phyloP scores from a whole-genome alignment of 768 basidiomycete genomes.

The Boletus rex-veris region DNA sequence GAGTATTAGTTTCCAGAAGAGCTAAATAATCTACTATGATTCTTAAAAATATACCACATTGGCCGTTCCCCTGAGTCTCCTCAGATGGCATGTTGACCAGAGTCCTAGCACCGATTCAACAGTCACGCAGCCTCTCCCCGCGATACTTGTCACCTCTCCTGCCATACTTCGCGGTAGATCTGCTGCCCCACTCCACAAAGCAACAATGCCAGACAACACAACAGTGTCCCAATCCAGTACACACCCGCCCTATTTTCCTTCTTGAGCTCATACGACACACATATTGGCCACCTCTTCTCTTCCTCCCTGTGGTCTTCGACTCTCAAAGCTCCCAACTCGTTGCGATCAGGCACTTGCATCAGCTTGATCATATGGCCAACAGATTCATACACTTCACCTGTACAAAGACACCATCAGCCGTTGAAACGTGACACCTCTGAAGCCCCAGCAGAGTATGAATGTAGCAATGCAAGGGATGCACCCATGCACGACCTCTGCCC shows the following conservation, averaged over 20 bases:
- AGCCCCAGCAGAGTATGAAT: neutral
- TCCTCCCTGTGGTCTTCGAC: neutral
- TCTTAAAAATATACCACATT: too few relatives aligned
- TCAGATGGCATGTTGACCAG: too few relatives aligned
- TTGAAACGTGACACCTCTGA: neutral
- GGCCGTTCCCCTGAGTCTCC: too few relatives aligned
- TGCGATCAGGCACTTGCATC: conserved; percentile 12
- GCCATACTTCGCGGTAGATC: conserved; percentile 11
- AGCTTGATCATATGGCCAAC: conserved; percentile 21
- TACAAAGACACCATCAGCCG: neutral
- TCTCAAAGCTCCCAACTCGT: neutral
- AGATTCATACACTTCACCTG: conserved; percentile 24
- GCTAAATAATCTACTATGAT: too few relatives aligned
- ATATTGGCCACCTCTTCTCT: conserved; percentile 8
- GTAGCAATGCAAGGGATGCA: conserved; percentile 1
- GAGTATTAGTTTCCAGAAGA: too few relatives aligned
- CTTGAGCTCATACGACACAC: conserved; percentile 14
- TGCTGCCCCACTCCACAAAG: conserved; percentile 10
- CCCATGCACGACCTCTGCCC: conserved; percentile 7
- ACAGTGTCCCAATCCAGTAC: conserved; percentile 9
- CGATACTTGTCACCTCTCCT: conserved; percentile 7
- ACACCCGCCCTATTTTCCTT: neutral
- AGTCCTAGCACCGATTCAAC: too few relatives aligned
- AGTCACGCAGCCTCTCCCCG: too few relatives aligned
- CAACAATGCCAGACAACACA: conserved; percentile 13